phyloP scores from a whole-genome alignment of 345 rosid genomes.

The Diplotaxis tenuifolia region DNA sequence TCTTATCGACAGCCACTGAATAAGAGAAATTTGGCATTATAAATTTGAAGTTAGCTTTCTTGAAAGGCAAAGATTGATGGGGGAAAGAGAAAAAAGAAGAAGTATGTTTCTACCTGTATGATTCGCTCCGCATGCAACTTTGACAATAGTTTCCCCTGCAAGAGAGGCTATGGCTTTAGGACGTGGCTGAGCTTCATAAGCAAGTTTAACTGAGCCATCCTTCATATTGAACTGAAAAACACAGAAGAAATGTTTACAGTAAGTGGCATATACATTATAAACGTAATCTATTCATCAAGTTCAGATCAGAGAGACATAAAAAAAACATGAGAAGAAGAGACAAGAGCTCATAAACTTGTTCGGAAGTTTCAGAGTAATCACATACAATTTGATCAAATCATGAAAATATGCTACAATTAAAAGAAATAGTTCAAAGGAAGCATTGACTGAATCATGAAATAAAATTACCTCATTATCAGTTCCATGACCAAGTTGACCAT shows the following conservation, averaged over 20 bases:
- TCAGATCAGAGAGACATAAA: neutral
- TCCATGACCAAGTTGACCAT: conserved; percentile 99
- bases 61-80: neutral
- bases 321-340: neutral
- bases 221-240: conserved; percentile 75
- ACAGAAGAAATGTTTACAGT: neutral
- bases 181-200: conserved; percentile 92
- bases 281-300: neutral
- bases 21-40: conserved; percentile 27
- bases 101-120: conserved; percentile 68
- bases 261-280: neutral
- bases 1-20: conserved; percentile 87
- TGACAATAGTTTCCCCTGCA: conserved; percentile 77
- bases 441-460: neutral
- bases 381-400: neutral
- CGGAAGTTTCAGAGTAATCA: neutral
- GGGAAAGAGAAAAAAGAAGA: neutral
- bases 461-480: conserved; percentile 85
- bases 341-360: neutral
- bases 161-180: conserved; percentile 79
- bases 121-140: conserved; percentile 94
- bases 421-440: neutral
- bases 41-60: conserved; percentile 8
- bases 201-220: conserved; percentile 88
- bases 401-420: neutral